These are phyloP conservation scores for Plasmopara viticola DNA, from an alignment of 352 stramenopile species.

Conservation along the genomic window DNA sequence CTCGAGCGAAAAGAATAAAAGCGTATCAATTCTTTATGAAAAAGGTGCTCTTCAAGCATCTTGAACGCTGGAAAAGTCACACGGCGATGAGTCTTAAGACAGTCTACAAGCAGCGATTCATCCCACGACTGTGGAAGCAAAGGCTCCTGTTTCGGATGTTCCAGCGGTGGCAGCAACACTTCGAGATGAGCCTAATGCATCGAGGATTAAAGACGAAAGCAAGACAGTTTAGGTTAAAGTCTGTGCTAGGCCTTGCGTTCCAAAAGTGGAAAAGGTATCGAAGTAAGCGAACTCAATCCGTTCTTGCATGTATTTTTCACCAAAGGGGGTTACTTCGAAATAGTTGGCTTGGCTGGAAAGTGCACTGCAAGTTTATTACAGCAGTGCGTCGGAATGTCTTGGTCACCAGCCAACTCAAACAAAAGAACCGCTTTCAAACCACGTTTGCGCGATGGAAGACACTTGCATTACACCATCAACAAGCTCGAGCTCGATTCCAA, in stretches of 20 bases:
- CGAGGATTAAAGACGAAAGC: conserved; percentile 1
- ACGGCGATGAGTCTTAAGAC: conserved; percentile 6
- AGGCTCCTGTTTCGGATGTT: conserved; percentile 12
- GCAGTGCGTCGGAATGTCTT: conserved; percentile 28
- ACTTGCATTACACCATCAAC: conserved; percentile 8
- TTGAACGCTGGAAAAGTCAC: conserved; percentile 11
- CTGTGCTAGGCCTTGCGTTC: conserved; percentile 8
- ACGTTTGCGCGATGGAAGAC: conserved; percentile 26
- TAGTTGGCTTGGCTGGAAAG: conserved; percentile 20
- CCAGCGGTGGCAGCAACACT: conserved; percentile 9
- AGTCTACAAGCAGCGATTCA: conserved; percentile 6
- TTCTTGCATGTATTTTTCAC: conserved; percentile 11
- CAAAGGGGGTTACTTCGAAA: conserved; percentile 12
- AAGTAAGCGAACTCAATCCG: conserved; percentile 16
- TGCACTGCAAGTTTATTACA: conserved; percentile 9
- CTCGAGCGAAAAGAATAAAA: conserved; percentile 3
- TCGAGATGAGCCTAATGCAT: neutral
- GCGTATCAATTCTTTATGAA: conserved; percentile 1
- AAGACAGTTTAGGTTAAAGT: conserved; percentile 1
- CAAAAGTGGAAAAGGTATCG: conserved; percentile 15
- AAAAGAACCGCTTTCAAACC: conserved; percentile 17
- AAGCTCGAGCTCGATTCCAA: neutral
- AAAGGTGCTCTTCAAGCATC: conserved; percentile 1
- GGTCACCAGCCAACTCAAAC: conserved; percentile 22
- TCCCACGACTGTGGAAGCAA: conserved; percentile 4